Conservation (phyloP, 1,284 basidiomycete genomes). For the Leccinum pachyderme region DNA sequence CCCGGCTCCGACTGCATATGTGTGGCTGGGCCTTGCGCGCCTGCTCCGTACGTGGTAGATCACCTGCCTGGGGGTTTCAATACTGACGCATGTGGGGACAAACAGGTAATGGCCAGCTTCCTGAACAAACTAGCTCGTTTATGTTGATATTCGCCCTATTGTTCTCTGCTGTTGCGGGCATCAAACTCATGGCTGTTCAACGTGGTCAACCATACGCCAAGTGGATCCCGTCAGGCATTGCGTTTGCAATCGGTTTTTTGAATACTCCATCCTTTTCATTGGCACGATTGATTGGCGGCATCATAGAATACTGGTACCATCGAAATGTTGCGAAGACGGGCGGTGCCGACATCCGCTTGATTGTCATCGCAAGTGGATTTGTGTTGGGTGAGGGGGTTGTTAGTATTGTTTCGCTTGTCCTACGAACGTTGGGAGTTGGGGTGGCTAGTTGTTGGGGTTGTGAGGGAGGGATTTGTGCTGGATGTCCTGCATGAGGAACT, state of each 20-base stretch:
- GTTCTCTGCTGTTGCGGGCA: constrained; percentile 64
- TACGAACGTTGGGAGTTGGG: constrained; percentile 74
- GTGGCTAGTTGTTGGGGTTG: constrained; percentile 86
- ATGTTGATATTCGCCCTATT: constrained; percentile 78
- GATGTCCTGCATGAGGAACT: constrained; percentile 48
- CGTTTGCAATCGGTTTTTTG: constrained; percentile 88
- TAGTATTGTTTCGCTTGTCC: constrained; percentile 76
- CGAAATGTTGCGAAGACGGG: constrained; percentile 47
- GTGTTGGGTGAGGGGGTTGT: constrained; percentile 93
- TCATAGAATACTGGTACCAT: constrained; percentile 73
- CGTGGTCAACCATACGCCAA: constrained; percentile 51
- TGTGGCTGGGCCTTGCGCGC: constrained; percentile 89
- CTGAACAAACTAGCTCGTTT: constrained; percentile 72
- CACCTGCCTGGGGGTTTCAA: neutral
- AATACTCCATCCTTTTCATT: constrained; percentile 96
- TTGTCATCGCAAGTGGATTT: constrained; percentile 92
- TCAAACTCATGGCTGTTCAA: constrained; percentile 62
- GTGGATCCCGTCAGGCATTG: constrained; percentile 88
- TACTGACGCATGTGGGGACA: constrained; percentile 12
- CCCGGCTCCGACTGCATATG: constrained; percentile 90
- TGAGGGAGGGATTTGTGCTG: constrained; percentile 65
- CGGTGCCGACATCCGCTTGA: constrained; percentile 66
- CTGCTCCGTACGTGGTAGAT: constrained; percentile 66
- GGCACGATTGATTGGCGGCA: constrained; percentile 86
- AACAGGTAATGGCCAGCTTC: constrained; percentile 78